Conservation (phyloP, 2,329 filamentous ascomycete genomes). For the Stagonosporopsis rhizophila region DNA sequence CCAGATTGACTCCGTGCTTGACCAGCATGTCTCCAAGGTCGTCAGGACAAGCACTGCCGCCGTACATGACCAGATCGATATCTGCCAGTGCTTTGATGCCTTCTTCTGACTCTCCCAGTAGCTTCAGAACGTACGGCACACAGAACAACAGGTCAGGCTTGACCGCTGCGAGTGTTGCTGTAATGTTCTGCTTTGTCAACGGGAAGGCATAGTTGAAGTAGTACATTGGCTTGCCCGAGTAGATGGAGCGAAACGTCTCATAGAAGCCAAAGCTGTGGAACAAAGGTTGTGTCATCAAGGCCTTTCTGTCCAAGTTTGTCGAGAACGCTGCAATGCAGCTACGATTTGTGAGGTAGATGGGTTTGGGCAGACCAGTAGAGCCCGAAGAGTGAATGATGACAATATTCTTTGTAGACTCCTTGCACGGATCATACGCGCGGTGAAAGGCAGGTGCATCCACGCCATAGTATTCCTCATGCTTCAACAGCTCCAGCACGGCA, state of each 20-base stretch:
- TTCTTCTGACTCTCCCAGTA: conserved; percentile 65
- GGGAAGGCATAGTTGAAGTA: conserved; percentile 33
- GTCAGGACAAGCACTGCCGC: conserved; percentile 66
- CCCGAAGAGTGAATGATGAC: conserved; percentile 59
- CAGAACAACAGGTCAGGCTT: conserved; percentile 63
- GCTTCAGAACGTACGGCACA: conserved; percentile 70
- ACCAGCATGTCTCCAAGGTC: conserved; percentile 64
- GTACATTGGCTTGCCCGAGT: conserved; percentile 35
- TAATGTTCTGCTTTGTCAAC: conserved; percentile 30
- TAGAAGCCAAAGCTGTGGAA: conserved; percentile 38
- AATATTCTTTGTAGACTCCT: conserved; percentile 48
- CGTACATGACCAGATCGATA: conserved; percentile 63
- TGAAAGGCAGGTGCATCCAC: conserved; percentile 25
- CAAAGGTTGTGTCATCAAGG: conserved; percentile 33
- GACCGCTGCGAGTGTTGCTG: conserved; percentile 21
- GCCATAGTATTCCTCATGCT: conserved; percentile 29
- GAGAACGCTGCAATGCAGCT: conserved; percentile 32
- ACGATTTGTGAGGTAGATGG: conserved; percentile 65
- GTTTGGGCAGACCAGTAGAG: conserved; percentile 68
- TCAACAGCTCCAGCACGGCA: conserved; percentile 33
- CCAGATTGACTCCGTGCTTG: conserved; percentile 61
- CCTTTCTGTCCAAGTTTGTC: conserved; percentile 27
- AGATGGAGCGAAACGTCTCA: conserved; percentile 33
- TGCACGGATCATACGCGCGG: conserved; percentile 28
- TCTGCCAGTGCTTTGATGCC: conserved; percentile 58